Evolutionary conservation across 139 green algal species (phyloP).

Genomic region (Tetraselmis chui): DNA sequence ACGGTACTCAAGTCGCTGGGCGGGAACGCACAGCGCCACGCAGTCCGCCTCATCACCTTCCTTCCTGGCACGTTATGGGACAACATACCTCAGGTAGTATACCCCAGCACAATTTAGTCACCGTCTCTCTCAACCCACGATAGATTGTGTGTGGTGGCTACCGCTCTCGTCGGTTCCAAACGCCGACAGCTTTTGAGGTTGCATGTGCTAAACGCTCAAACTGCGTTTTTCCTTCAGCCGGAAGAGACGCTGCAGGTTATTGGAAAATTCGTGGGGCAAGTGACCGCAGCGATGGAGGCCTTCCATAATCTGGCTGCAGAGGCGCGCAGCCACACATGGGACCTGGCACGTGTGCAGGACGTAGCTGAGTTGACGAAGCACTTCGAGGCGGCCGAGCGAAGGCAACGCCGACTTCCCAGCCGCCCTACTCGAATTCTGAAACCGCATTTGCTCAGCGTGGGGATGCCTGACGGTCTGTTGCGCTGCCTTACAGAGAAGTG

Average conservation of each 20-base stretch:
- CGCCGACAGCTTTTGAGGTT: no score
- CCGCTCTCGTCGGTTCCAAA: no score
- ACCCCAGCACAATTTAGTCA: no score
- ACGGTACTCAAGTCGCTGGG: neutral
- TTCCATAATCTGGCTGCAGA: neutral
- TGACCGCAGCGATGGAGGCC: neutral
- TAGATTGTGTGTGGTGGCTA: no score
- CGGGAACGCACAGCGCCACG: neutral
- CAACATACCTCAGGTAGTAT: neutral
- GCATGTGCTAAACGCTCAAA: no score
- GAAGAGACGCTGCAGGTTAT: neutral
- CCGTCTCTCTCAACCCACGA: no score
- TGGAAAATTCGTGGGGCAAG: neutral
- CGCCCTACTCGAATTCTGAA: no score
- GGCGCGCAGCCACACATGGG: constrained; percentile 4
- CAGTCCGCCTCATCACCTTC: neutral
- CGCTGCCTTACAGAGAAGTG: neutral
- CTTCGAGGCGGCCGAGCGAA: neutral
- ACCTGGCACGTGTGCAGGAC: neutral
- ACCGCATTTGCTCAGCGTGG: no score
- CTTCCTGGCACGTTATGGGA: neutral
- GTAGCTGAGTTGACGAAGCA: neutral
- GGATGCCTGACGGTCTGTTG: no score
- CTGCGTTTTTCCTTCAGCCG: neutral
- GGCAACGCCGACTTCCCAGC: no score